A percentile compares a stretch with the other conserved stretches of the same genome.
phyloP scores from a whole-genome alignment of 176 grass and related monocot species.

The Oryza nivara region DNA sequence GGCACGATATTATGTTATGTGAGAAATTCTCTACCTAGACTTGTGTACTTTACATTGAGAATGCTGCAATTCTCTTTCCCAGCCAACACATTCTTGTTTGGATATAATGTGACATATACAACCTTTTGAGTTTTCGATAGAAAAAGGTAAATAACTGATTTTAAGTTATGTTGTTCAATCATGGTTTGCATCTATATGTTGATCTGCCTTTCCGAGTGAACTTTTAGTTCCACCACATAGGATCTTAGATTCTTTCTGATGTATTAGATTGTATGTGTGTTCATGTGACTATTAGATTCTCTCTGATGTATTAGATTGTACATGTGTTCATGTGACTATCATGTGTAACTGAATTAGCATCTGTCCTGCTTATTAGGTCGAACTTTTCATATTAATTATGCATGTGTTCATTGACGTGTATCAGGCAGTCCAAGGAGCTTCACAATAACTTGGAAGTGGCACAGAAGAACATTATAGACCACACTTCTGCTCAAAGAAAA shows the following conservation, averaged over 20 bases:
- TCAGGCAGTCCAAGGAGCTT: conserved; percentile 73
- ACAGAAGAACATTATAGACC: conserved; percentile 60
- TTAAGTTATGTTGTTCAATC: conserved; percentile 13
- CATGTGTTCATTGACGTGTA: conserved; percentile 26
- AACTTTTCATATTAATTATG: conserved; percentile 5
- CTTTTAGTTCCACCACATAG: background rate
- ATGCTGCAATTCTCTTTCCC: conserved; percentile 26
- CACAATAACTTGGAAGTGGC: conserved; percentile 53
- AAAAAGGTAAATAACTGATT: conserved; percentile 8
- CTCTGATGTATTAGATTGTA: conserved; percentile 3
- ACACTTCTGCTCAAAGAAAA: conserved; percentile 55
- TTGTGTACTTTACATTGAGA: background rate
- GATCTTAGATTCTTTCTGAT: conserved; percentile 26
- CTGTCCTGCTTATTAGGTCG: conserved; percentile 20
- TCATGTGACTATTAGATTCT: background rate
- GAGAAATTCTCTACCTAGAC: conserved; percentile 44
- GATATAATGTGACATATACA: background rate
- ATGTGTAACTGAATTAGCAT: background rate
- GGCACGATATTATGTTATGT: conserved; percentile 62
- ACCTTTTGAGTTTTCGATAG: background rate
- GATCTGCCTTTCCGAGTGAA: conserved; percentile 18
- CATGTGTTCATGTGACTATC: background rate
- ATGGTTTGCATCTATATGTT: conserved; percentile 8
- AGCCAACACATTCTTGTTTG: conserved; percentile 8
- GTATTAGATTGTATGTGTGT: background rate